Percentiles rank a stretch among this genome's conserved stretches.
phyloP scores from a whole-genome alignment of 306 rosid species.

The Trifolium repens region DNA sequence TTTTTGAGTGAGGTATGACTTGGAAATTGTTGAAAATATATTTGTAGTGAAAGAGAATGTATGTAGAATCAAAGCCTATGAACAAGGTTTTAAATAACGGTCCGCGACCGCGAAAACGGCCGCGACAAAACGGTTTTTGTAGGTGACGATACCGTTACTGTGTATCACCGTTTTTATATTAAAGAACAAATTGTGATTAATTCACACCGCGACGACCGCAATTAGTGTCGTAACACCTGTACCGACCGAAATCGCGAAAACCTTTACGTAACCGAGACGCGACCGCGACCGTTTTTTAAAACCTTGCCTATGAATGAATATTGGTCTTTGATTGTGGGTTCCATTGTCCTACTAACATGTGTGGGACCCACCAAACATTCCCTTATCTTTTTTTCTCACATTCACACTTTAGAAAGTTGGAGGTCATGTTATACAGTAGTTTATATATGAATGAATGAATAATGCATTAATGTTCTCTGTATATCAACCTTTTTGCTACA shows the following conservation, averaged over 20 bases:
- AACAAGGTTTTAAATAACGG: no score
- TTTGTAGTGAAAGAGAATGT: neutral
- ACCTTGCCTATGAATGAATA: neutral
- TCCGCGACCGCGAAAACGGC: no score
- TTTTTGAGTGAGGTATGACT: conserved; percentile 56
- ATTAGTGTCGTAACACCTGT: no score
- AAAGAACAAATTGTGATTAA: no score
- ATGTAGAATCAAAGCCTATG: conserved; percentile 16
- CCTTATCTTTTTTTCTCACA: conserved; percentile 44
- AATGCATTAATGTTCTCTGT: conserved; percentile 27
- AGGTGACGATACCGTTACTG: no score
- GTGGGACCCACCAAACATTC: conserved; percentile 46
- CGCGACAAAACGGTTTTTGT: no score
- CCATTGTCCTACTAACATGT: conserved; percentile 19
- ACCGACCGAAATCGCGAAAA: no score
- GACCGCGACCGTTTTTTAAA: no score
- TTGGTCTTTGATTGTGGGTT: conserved; percentile 34
- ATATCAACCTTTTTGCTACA: conserved; percentile 42
- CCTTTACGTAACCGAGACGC: no score
- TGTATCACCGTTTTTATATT: no score
- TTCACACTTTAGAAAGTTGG: conserved; percentile 52
- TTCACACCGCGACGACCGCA: no score
- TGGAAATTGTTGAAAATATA: conserved; percentile 40
- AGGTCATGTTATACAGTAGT: conserved; percentile 35
- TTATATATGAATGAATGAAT: conserved; percentile 17